Conservation (phyloP, 75 land plant species). For the Picea glauca region DNA sequence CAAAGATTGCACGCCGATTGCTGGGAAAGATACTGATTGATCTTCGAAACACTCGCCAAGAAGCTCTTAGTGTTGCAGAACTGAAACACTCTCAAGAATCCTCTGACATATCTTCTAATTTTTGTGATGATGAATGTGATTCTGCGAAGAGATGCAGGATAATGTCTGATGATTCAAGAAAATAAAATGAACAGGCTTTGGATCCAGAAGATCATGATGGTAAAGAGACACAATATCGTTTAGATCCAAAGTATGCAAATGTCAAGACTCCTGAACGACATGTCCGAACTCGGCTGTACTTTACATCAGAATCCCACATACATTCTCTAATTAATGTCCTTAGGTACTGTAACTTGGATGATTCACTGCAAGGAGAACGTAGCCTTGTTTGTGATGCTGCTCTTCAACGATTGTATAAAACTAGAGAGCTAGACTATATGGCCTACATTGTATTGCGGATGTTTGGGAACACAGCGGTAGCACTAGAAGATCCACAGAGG, state of each 20-base stretch:
- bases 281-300: conserved; percentile 96
- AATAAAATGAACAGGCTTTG: conserved; percentile 55
- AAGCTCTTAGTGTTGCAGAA: conserved; percentile 90
- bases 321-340: conserved; percentile 97
- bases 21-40: conserved; percentile 97
- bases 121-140: conserved; percentile 54
- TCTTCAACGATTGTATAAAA: too few relatives aligned
- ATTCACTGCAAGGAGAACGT: conserved; percentile 44
- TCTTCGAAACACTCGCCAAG: conserved; percentile 89
- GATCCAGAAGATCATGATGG: conserved; percentile 94
- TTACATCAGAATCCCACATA: conserved; percentile 98
- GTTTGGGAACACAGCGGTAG: too few relatives aligned
- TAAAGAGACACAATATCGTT: conserved; percentile 89
- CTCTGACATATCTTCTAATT: conserved; percentile 12
- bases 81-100: conserved; percentile 46
- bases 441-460: too few relatives aligned
- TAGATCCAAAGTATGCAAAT: conserved; percentile 99
- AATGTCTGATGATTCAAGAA: conserved; percentile 52
- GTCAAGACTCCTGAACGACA: conserved; percentile 99
- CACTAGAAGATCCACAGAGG: too few relatives aligned
- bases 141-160: conserved; percentile 25
- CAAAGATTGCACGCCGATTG: conserved; percentile 96
- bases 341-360: conserved; percentile 95
- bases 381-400: too few relatives aligned
- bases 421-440: too few relatives aligned